These are phyloP conservation scores for Aspergillus fructus DNA, from an alignment of 2,329 filamentous ascomycete species.

Conservation along the genomic window DNA sequence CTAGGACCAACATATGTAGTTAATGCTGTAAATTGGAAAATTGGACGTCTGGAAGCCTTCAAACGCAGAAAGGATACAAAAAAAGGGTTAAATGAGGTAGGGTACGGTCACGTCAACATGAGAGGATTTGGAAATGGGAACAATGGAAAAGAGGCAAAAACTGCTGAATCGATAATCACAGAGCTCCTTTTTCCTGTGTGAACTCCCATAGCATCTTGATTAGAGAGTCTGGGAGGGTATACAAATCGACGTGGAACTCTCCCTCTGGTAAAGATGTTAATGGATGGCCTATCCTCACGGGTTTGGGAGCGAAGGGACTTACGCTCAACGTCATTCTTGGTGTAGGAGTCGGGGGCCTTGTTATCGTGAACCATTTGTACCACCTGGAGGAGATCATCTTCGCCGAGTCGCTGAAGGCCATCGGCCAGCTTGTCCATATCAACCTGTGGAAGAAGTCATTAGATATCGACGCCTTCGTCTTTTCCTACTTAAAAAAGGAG, in stretches of 20 bases:
- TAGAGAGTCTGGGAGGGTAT: constrained; percentile 87
- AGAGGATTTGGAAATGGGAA: not conserved
- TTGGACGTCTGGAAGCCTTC: not conserved
- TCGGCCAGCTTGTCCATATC: constrained; percentile 98
- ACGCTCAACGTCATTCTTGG: constrained; percentile 96
- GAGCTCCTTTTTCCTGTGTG: constrained; percentile 49
- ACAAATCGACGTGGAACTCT: constrained; percentile 97
- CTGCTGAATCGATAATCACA: constrained; percentile 22
- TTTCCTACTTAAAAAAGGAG: no score
- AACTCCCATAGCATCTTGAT: constrained; percentile 97
- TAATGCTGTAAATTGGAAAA: not conserved
- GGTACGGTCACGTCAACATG: not conserved
- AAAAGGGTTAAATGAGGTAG: not conserved
- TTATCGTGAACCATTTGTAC: constrained; percentile 99
- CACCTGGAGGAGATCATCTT: constrained; percentile 91
- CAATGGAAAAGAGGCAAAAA: not conserved
- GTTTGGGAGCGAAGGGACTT: constrained; percentile 37
- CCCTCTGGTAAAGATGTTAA: constrained; percentile 62
- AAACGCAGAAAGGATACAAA: not conserved
- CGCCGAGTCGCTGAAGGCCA: constrained; percentile 79
- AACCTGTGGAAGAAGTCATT: constrained; percentile 43
- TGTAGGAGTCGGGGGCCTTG: constrained; percentile 91
- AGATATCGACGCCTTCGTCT: not conserved
- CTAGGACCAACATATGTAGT: not conserved
- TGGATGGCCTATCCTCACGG: not conserved